Evolutionary conservation across 495 filamentous ascomycete species (phyloP).

Genomic region (Parmelia sp.): DNA sequence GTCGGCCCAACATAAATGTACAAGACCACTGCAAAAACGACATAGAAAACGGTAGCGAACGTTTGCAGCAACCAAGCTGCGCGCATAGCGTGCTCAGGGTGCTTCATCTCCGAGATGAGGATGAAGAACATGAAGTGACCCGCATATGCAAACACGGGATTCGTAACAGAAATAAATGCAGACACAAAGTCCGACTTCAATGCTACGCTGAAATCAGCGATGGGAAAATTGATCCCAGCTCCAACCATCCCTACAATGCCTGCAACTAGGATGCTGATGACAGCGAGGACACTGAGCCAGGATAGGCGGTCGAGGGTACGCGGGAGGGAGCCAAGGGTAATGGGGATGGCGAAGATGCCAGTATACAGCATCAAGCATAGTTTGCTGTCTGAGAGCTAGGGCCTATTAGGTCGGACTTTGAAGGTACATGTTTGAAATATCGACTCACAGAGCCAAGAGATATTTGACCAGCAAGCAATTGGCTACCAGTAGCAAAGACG

Average conservation of each 20-base stretch:
- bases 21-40: constrained; percentile 46
- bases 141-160: constrained; percentile 41
- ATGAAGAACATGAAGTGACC: constrained; percentile 48
- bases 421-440: not conserved
- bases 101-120: constrained; percentile 53
- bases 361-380: constrained; percentile 41
- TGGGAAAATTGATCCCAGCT: constrained; percentile 32
- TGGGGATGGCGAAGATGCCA: constrained; percentile 39
- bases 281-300: constrained; percentile 26
- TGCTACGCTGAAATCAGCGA: constrained; percentile 24
- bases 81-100: constrained; percentile 51
- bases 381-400: constrained; percentile 32
- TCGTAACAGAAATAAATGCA: constrained; percentile 38
- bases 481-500: constrained; percentile 42
- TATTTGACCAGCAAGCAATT: constrained; percentile 39
- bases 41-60: constrained; percentile 48
- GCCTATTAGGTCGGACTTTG: not conserved
- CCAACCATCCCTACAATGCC: constrained; percentile 41
- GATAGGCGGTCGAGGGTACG: constrained; percentile 25
- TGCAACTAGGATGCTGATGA: constrained; percentile 34
- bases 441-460: constrained; percentile 24
- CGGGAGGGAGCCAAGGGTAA: constrained; percentile 30
- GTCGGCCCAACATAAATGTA: constrained; percentile 49
- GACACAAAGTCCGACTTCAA: constrained; percentile 31
- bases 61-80: constrained; percentile 42